Base-by-base conservation (phyloP, 1,284 basidiomycete genomes). In the Fomitiporia mediterranea region DNA sequence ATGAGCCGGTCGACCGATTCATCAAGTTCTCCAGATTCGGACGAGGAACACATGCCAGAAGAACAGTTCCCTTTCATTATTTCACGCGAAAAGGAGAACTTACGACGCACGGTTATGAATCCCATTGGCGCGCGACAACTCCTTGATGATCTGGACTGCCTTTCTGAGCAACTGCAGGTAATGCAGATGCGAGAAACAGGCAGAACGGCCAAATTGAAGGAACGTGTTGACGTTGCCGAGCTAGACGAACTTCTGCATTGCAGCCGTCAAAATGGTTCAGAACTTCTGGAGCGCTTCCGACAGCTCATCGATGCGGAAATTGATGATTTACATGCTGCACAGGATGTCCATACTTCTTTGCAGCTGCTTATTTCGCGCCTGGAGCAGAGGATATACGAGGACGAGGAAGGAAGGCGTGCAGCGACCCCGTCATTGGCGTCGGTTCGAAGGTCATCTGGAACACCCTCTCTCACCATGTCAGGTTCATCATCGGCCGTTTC, bases 291-390 rank as follows among this genome's bases (percentile, higher is more conserved):
- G 0, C 71, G 77, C 37, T 78, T 81, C 68, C 77, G 77, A 27
- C 67, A 73, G 4, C 77, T 80, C 51, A 69, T 81, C 3, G 72
- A 78, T 7, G 80, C 82, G 51, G 75, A 74, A 0, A 65, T 69
- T 25, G 74, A 73, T 49, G 79, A 82, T 42, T 66, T 86, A 2
- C 67, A 74, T 25, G 71, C 71, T 35, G 70, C 79, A 28, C 75
- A 77, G 37, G 69, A 66, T 38, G 73, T 70, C 44, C 74, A 77
- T 52, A 58, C 62, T 1, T 59, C 60, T n/a, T 60, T 65, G 11
- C 38, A 55, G 9, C 44, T 35, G 4, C 53, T 54, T 17, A 30
- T 54, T 30, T n/a, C 13, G 40, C 40, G 38, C 8, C 42, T 59
- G 15, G 52, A 58, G 28, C 17, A 38, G 15, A 11, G 28, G 9